phyloP scores from a whole-genome alignment of 768 basidiomycete species.

The Rhizopogon salebrosus region DNA sequence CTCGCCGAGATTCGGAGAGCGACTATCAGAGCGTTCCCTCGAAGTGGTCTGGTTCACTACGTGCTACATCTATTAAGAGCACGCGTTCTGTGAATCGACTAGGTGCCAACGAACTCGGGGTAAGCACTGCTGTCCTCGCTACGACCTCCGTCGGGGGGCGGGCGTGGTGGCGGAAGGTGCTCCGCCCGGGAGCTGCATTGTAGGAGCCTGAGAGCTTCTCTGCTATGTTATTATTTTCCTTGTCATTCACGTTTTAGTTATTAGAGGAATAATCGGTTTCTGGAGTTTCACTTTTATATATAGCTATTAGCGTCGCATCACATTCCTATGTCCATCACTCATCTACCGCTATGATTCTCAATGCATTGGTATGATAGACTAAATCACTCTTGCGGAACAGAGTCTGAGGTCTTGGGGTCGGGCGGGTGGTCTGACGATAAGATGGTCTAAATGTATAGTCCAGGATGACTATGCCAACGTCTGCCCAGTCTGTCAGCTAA shows the following conservation, averaged over 20 bases:
- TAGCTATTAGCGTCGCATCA: neutral
- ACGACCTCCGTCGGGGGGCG: conserved; percentile 13
- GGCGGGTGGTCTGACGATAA: neutral
- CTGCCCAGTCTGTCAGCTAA: neutral
- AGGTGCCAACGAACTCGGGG: neutral
- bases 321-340: neutral
- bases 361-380: neutral
- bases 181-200: conserved; percentile 4
- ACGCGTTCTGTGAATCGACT: conserved; percentile 10
- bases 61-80: conserved; percentile 14
- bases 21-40: conserved; percentile 27
- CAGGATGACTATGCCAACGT: neutral
- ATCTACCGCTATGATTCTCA: neutral
- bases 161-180: conserved; percentile 28
- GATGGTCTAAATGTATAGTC: neutral
- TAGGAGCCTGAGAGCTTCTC: neutral
- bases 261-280: neutral
- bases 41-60: conserved; percentile 10
- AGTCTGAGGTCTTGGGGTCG: neutral
- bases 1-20: conserved; percentile 11
- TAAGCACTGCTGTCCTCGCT: neutral
- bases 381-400: neutral
- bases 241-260: neutral
- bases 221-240: neutral
- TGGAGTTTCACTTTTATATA: neutral